These are phyloP conservation scores for Gastrodia elata DNA, from an alignment of 106 monocot genomes.

Conservation along the genomic window DNA sequence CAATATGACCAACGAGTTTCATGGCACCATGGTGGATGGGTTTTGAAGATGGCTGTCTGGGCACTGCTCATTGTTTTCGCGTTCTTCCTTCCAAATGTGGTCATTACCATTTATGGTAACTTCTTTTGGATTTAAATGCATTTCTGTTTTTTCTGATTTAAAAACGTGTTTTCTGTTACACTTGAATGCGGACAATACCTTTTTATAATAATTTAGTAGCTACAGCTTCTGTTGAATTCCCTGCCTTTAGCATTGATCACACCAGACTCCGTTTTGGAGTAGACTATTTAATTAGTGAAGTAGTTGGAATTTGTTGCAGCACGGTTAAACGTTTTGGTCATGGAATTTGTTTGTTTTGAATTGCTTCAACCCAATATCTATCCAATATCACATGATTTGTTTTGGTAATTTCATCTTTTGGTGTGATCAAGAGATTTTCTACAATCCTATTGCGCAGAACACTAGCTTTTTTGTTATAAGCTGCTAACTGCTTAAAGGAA, in stretches of 20 bases:
- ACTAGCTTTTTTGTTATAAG: too few relatives aligned
- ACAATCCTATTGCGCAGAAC: too few relatives aligned
- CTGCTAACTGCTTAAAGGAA: too few relatives aligned
- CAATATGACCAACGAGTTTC: constrained; percentile 79
- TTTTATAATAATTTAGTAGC: neutral
- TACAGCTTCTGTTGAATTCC: neutral
- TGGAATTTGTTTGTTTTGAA: too few relatives aligned
- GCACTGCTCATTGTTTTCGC: constrained; percentile 59
- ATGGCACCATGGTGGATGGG: constrained; percentile 97
- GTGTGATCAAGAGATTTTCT: too few relatives aligned
- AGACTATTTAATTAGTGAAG: neutral
- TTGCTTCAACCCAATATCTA: too few relatives aligned
- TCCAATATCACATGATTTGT: too few relatives aligned
- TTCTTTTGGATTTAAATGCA: neutral
- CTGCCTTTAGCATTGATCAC: neutral
- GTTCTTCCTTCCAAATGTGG: constrained; percentile 83
- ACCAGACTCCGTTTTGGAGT: neutral
- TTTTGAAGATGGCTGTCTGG: constrained; percentile 62
- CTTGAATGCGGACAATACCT: neutral
- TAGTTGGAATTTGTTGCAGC: neutral
- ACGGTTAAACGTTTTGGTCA: too few relatives aligned
- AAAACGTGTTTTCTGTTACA: neutral
- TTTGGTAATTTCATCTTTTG: too few relatives aligned
- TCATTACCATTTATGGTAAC: constrained; percentile 75
- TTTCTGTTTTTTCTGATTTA: neutral